A percentile compares a stretch with the other conserved stretches of the same genome.
These are phyloP conservation scores for Diplocarpon rosae DNA, from an alignment of 2,329 filamentous ascomycete genomes.

Conservation along the genomic window DNA sequence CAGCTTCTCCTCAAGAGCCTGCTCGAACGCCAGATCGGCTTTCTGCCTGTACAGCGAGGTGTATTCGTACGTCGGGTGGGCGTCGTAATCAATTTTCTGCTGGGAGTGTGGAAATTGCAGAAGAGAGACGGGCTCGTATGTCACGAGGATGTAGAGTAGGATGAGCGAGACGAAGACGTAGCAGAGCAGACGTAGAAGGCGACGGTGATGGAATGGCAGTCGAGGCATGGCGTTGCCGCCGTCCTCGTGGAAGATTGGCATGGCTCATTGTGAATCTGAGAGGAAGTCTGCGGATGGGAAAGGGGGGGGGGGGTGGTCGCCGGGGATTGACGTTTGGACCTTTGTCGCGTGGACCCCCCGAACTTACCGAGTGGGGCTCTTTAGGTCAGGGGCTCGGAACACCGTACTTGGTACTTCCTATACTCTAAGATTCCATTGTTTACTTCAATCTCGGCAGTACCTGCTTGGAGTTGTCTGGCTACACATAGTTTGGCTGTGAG, in stretches of 20 bases:
- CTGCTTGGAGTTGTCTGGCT: too few relatives aligned
- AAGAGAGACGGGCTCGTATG: constrained; percentile 4
- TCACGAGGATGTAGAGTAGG: constrained; percentile 6
- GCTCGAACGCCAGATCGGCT: constrained; percentile 12
- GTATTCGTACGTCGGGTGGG: constrained; percentile 13
- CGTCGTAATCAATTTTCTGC: neutral
- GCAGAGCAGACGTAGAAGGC: neutral
- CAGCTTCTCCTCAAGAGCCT: constrained; percentile 11
- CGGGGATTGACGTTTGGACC: too few relatives aligned
- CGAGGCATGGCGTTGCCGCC: neutral
- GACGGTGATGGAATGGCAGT: neutral
- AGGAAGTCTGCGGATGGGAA: neutral
- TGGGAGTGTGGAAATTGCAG: neutral
- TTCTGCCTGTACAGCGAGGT: constrained; percentile 12
- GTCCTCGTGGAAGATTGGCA: constrained; percentile 1
- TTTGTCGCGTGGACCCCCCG: too few relatives aligned
- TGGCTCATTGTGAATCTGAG: constrained; percentile 1
- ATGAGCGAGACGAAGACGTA: neutral
- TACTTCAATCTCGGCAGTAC: too few relatives aligned
- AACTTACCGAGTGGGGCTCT: too few relatives aligned
- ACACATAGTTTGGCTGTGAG: too few relatives aligned
- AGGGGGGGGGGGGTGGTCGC: too few relatives aligned
- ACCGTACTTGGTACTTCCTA: too few relatives aligned
- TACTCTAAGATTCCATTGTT: too few relatives aligned
- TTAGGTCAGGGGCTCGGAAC: too few relatives aligned